Evolutionary conservation across 2,329 filamentous ascomycete species (phyloP), one percentile per base, ranked within the genome.

Genomic region (Colletotrichum endophyticum): DNA sequence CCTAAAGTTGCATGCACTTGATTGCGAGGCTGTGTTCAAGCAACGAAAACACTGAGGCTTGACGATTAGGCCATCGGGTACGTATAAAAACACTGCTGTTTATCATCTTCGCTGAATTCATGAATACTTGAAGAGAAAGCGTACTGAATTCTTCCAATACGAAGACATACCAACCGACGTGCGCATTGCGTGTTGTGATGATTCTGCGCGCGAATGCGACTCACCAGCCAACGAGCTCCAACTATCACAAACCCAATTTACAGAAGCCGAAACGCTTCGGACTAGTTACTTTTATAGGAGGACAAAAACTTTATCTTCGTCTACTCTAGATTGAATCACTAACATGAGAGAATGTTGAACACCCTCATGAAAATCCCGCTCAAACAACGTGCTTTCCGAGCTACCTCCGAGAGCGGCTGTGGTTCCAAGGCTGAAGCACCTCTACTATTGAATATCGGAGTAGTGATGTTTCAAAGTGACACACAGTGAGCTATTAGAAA

Each of bases 231-330:
- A 9, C 1, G 16, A 19, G 36, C 7, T 39, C 8, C 6, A 39
- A 8, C 4, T 19, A 39, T 34, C 12, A 34, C 13, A 34, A 3
- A 8, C 5, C 6, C 1, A 1, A 16, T 39, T 16, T 3, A 36
- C 34, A 15, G 11, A 15, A 34, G 6, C 5, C 12, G 12, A 34
- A 34, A 34, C 12, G 11, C 5, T 15, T 34, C 6, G 6, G 12
- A 30, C 32, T 12, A 34, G 32, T 34, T 6, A 15, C 13, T 15
- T 34, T 36, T 36, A 15, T 8, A 39, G 5, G 36, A 39, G 36
- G 13, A 39, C 0, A 19, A 4, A 19, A 5, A 39, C 4, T 39
- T 1, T 1, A 16, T 6, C 19, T 49, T n/a, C 0, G 8, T 6
- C 19, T 49, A 49, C 39, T 49, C 3, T 6, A n/a, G 39, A 44